Conservation (phyloP, 768 basidiomycete genomes). For the Cyathus striatus region DNA sequence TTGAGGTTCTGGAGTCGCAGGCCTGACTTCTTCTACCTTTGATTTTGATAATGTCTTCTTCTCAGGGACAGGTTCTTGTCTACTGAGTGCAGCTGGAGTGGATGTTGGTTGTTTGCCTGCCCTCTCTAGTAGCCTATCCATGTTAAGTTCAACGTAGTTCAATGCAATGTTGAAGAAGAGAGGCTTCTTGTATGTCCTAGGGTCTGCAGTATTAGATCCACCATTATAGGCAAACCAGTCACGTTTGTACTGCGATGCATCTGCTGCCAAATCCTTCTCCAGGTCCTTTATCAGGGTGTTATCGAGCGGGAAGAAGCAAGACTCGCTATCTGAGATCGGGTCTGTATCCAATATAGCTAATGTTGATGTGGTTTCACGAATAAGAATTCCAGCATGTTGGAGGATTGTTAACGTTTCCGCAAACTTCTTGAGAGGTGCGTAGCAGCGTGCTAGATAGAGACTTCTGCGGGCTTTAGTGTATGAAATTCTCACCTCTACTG, state of each 20-base stretch:
- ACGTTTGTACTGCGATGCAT: constrained; percentile 51
- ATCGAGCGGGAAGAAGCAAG: constrained; percentile 52
- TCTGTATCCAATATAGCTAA: constrained; percentile 44
- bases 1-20: constrained; percentile 46
- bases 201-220: constrained; percentile 41
- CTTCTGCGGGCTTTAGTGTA: constrained; percentile 75
- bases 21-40: constrained; percentile 48
- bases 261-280: constrained; percentile 43
- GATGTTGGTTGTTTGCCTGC: constrained; percentile 53
- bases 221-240: constrained; percentile 82
- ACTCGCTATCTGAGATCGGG: constrained; percentile 35
- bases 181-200: constrained; percentile 68
- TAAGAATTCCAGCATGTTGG: constrained; percentile 65
- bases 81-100: constrained; percentile 14
- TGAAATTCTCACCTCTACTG: constrained; percentile 70
- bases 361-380: constrained; percentile 64
- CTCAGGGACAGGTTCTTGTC: constrained; percentile 26
- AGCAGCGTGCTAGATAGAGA: constrained; percentile 72
- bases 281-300: constrained; percentile 38
- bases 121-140: constrained; percentile 67
- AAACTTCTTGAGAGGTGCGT: constrained; percentile 63
- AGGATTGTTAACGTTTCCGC: constrained; percentile 68
- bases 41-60: constrained; percentile 49
- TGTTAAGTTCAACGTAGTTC: constrained; percentile 85
- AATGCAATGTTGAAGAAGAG: constrained; percentile 92